Conservation (phyloP, 257 asterid species). For the Solanum lignicaule region DNA sequence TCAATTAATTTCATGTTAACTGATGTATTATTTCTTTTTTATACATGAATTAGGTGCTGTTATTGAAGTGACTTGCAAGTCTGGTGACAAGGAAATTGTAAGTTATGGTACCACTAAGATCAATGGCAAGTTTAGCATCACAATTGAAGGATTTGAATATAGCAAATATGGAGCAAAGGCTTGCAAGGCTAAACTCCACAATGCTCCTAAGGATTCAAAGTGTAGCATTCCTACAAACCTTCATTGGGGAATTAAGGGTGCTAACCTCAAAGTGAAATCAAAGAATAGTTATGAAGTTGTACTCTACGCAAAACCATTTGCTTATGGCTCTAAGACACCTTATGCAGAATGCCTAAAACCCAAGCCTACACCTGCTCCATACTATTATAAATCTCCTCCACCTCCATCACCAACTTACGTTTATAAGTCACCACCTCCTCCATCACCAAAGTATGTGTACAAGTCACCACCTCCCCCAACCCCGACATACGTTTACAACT, state of each 20-base stretch:
- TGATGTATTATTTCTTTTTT: neutral
- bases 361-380: neutral
- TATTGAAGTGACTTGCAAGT: constrained; percentile 30
- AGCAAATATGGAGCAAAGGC: neutral
- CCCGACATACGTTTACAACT: neutral
- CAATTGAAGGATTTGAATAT: constrained; percentile 15
- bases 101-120: constrained; percentile 55
- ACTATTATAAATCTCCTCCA: constrained; percentile 2
- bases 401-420: no score
- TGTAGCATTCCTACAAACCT: constrained; percentile 41
- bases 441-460: neutral
- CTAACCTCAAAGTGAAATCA: constrained; percentile 44
- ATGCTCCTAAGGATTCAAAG: constrained; percentile 46
- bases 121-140: constrained; percentile 52
- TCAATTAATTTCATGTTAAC: neutral
- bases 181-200: neutral
- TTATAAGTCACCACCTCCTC: neutral
- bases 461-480: neutral
- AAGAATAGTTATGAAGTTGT: constrained; percentile 50
- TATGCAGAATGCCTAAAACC: neutral
- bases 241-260: constrained; percentile 53
- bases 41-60: constrained; percentile 37
- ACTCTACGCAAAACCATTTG: constrained; percentile 49
- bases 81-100: constrained; percentile 30
- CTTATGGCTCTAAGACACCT: constrained; percentile 33